These are phyloP conservation scores for Xylariaceae sp. DNA, from an alignment of 2,329 filamentous ascomycete species.

Conservation along the genomic window DNA sequence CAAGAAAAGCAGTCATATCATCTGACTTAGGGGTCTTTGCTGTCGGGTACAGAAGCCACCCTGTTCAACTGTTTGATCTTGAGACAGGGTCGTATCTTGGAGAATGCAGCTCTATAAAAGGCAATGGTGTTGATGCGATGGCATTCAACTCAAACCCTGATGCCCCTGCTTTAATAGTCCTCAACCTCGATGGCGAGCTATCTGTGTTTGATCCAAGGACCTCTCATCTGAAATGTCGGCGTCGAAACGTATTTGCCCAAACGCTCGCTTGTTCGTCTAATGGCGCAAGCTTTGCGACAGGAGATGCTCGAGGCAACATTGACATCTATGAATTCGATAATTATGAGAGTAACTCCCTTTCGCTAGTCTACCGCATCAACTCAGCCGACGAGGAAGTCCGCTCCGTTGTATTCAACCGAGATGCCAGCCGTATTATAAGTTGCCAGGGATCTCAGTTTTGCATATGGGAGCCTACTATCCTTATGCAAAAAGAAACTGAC, in stretches of 20 bases:
- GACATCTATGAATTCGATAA: conserved; percentile 29
- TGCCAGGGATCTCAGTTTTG: conserved; percentile 30
- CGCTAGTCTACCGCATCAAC: conserved; percentile 31
- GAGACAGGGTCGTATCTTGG: conserved; percentile 19
- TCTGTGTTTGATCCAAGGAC: conserved; percentile 28
- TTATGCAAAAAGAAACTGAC: conserved; percentile 27
- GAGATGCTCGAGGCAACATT: conserved; percentile 22
- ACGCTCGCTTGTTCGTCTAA: conserved; percentile 28
- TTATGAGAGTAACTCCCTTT: conserved; percentile 20
- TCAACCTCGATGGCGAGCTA: conserved; percentile 25
- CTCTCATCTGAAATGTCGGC: conserved; percentile 14
- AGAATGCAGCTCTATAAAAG: conserved; percentile 11
- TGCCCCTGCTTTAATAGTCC: conserved; percentile 24
- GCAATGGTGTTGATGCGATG: conserved; percentile 27
- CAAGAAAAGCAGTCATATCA: conserved; percentile 11
- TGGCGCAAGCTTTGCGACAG: conserved; percentile 25
- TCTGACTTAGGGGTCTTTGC: conserved; percentile 21
- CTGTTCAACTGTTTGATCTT: conserved; percentile 25
- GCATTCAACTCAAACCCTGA: conserved; percentile 29
- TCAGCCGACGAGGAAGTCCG: conserved; percentile 27
- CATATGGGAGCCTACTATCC: conserved; percentile 36
- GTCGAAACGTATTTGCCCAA: conserved; percentile 21
- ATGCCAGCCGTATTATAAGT: conserved; percentile 33
- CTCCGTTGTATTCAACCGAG: conserved; percentile 30
- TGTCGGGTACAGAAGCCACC: conserved; percentile 23